phyloP scores from a whole-genome alignment of 1,139 yeast species.

The Geotrichum histeridarum region DNA sequence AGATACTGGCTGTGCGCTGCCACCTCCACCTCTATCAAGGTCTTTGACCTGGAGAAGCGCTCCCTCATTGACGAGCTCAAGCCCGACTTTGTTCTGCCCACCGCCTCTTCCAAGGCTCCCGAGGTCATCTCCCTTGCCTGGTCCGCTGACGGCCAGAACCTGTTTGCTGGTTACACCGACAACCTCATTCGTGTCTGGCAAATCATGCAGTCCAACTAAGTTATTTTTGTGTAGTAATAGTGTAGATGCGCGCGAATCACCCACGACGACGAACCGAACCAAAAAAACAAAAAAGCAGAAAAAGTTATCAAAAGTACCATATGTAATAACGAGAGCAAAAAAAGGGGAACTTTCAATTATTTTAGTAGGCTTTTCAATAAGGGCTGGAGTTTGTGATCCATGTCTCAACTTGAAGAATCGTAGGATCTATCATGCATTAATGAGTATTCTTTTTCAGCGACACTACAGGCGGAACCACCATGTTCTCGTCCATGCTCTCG shows the following conservation, averaged over 20 bases:
- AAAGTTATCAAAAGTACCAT: background rate
- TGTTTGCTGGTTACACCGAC: slow-evolving; percentile 99
- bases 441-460: background rate
- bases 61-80: slow-evolving; percentile 94
- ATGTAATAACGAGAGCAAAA: background rate
- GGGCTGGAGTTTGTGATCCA: too few relatives aligned
- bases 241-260: background rate
- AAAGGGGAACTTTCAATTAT: background rate
- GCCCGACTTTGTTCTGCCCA: slow-evolving; percentile 91
- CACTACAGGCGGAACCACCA: background rate
- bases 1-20: slow-evolving; percentile 99
- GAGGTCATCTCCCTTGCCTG: slow-evolving; percentile 97
- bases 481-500: background rate
- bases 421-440: background rate
- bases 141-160: slow-evolving; percentile 99
- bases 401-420: background rate
- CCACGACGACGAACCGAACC: background rate
- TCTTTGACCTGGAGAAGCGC: slow-evolving; percentile 97
- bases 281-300: background rate
- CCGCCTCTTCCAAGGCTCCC: slow-evolving; percentile 89
- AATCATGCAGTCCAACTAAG: slow-evolving; percentile 85
- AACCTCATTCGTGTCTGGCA: slow-evolving; percentile 99
- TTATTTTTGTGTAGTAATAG: slow-evolving; percentile 8
- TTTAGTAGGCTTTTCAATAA: too few relatives aligned
- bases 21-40: slow-evolving; percentile 95